Base-by-base conservation (phyloP, 2,329 filamentous ascomycete species). In the Trichoderma simmonsii region DNA sequence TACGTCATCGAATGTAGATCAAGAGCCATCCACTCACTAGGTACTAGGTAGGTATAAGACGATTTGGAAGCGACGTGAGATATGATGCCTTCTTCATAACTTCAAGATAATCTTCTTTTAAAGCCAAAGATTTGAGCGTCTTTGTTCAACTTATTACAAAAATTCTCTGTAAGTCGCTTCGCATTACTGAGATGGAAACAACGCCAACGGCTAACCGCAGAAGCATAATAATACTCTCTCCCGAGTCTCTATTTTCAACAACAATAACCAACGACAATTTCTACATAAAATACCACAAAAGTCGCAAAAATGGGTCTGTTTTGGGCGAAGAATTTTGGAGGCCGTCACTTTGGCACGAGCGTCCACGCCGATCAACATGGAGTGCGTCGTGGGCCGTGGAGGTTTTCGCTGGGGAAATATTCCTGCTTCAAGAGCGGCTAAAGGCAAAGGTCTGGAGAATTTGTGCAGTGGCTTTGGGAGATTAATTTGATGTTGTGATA, bases 261-360 rank as follows among this genome's bases (percentile, higher is more conserved):
- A 34, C 32, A 34, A 34, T 34, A 34, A 34, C n/a, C 9, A 15
- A 21, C 56, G 8, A 28, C 21, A 15, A 36, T 6, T 34, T 34
- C n/a, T 6, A 11, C 14, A n/a, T 14, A 4, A 18, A 24, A 24
- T 6, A 21, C 9, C 4, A 9, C 39, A 59, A 43, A 30, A 59
- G 1, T 11, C 4, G 4, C 34, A 70, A 78, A 6, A 48, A 87
- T 87, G 85, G 84, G 82, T 71, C 78, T 87, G 71, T 85, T 84
- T 78, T 86, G 83, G 76, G 79, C 79, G 69, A 86, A 85, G 75
- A 77, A 79, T 64, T 68, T 87, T 74, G 86, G 86, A 74, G 82
- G 83, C 67, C 82, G 83, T 39, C 85, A 85, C 75, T 83, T 87
- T 74, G 86, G 86, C 74, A 87, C 86, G 39, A 86, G 80, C 76